Base-by-base conservation (phyloP, 2,329 filamentous ascomycete species). In the Sphaerostilbella broomeana region DNA sequence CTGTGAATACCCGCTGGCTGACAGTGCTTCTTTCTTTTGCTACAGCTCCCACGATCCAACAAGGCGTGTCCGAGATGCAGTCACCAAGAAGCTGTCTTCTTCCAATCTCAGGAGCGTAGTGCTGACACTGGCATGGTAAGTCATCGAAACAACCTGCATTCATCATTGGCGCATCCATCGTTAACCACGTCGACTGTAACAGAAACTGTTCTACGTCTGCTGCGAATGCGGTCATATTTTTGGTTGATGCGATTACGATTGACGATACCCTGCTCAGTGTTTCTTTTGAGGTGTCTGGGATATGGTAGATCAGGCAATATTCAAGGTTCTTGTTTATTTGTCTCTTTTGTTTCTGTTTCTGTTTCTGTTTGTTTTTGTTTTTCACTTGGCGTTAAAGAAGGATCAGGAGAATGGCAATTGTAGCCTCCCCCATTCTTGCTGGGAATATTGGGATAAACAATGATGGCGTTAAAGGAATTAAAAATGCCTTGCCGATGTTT, bases 61-160 rank as follows among this genome's bases (percentile, higher is more conserved):
- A 87, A 85, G 66, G 75, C 75, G 45, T 98, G 92, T 68, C 87
- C 88, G 37, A 75, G 72, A 52, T 98, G 94, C 72, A 75, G 77
- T 50, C 84, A 92, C 62, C 79, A 80, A 52, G 89, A 97, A 67
- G 88, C 89, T 31, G 94, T 98, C 44, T 98, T 95, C 69, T 98
- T 98, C 72, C 92, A 98, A 69, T 95, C 89, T 46, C 92, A 98
- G 62, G 89, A 97, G 70, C 84, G 92, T 65, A 95, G 84, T 52
- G 86, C 87, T 34, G 89, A 97, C 64, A 98, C 92, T 30, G 92
- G 92, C 69, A 98, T 98, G 92, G 92, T 97, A 66, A 73, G 84
- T 26, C 30, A 33, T 31, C 25, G 17, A 13, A 10, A 12, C 17
- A 20, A 11, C 22, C 13, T 19, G 21, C 6, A 12, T 21, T 6